Conservation (phyloP, 768 basidiomycete species). For the Leccinum aurantiacum region DNA sequence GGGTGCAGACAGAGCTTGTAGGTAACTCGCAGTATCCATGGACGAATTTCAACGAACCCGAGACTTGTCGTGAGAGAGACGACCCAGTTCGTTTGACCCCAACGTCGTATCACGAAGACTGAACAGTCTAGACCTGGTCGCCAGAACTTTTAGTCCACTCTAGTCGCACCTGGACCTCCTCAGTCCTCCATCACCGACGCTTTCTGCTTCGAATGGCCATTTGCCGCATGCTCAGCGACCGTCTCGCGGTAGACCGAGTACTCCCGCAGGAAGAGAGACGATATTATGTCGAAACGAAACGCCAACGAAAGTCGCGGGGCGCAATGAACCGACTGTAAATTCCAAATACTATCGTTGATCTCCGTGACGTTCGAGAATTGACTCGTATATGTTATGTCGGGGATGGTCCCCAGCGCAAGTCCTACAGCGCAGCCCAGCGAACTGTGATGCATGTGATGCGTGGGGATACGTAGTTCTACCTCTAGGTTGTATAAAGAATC, state of each 20-base stretch:
- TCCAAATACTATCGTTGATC: conserved; percentile 45
- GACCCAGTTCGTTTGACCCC: background rate
- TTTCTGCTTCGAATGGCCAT: conserved; percentile 19
- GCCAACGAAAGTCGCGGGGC: background rate
- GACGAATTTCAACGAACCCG: background rate
- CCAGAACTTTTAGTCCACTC: too few species aligned
- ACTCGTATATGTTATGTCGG: background rate
- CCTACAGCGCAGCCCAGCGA: conserved; percentile 72
- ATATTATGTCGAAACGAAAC: conserved; percentile 49
- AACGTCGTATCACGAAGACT: background rate
- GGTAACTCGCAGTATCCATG: background rate
- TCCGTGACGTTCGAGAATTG: conserved; percentile 20
- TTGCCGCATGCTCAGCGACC: conserved; percentile 23
- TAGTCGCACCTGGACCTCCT: too few species aligned
- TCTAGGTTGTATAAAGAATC: too few species aligned
- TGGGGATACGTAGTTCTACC: background rate
- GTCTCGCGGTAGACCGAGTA: conserved; percentile 59
- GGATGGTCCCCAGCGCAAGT: conserved; percentile 51
- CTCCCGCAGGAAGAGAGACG: conserved; percentile 51
- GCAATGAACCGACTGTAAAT: conserved; percentile 32
- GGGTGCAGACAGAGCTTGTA: background rate
- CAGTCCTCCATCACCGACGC: too few species aligned
- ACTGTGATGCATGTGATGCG: conserved; percentile 32
- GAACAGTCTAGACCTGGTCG: background rate
- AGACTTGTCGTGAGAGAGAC: background rate